phyloP scores from a whole-genome alignment of 176 grass and related monocot genomes.

The Rhynchospora pubera region DNA sequence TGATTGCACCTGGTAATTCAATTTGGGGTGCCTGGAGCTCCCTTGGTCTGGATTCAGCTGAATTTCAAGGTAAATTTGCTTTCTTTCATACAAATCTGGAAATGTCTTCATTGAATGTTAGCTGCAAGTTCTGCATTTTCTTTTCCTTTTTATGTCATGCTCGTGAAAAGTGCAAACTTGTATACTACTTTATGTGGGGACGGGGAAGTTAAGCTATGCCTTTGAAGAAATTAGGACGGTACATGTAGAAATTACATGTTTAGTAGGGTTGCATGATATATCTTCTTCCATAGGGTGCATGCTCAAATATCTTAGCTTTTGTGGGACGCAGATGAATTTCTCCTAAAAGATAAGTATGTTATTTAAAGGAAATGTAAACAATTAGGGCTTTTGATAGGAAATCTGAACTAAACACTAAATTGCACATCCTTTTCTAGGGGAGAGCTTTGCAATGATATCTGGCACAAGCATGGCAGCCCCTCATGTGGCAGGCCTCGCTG shows the following conservation, averaged over 20 bases:
- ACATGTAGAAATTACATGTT: background rate
- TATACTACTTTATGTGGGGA: background rate
- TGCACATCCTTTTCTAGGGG: slow-evolving; percentile 46
- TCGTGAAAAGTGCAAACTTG: background rate
- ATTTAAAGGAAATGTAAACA: background rate
- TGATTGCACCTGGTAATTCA: slow-evolving; percentile 83
- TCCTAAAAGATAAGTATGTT: background rate
- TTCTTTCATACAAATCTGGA: background rate
- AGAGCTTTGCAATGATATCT: slow-evolving; percentile 91
- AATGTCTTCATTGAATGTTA: background rate
- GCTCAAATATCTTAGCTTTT: background rate
- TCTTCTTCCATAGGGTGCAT: background rate
- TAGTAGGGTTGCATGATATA: background rate
- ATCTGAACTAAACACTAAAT: background rate
- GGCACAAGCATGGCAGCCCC: slow-evolving; percentile 99
- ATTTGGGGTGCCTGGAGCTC: slow-evolving; percentile 99
- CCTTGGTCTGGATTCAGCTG: slow-evolving; percentile 62
- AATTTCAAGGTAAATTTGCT: slow-evolving; percentile 58
- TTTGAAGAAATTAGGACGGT: background rate
- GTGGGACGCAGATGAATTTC: background rate
- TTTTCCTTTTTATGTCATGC: background rate
- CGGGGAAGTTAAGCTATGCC: background rate
- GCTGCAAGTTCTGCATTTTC: background rate
- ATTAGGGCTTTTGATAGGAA: background rate
- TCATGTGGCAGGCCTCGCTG: slow-evolving; percentile 83